Percentiles rank a stretch among this genome's conserved stretches.
These are phyloP conservation scores for Coemansia sp. DNA, from an alignment of 192 early-diverging fungal species.

Conservation along the genomic window DNA sequence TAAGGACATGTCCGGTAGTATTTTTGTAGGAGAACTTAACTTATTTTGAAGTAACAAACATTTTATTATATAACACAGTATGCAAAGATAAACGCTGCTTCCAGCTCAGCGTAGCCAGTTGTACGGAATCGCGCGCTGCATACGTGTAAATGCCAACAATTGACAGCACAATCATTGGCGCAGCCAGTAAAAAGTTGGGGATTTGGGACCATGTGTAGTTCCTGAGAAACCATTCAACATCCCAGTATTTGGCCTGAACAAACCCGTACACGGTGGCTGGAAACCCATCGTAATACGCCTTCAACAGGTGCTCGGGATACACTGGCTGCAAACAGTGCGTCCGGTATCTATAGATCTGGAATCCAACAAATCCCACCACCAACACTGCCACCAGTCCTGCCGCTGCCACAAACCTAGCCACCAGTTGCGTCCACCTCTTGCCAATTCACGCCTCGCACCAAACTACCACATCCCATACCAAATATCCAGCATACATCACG, in stretches of 20 bases:
- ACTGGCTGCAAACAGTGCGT: constrained; percentile 58
- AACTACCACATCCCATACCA: constrained; percentile 65
- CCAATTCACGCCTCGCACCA: constrained; percentile 5
- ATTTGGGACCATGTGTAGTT: constrained; percentile 82
- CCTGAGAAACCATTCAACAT: constrained; percentile 76
- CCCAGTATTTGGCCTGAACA: constrained; percentile 88
- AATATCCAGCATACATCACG: constrained; percentile 75
- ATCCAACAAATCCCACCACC: constrained; percentile 57
- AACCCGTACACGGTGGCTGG: constrained; percentile 73
- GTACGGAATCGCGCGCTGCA: constrained; percentile 48
- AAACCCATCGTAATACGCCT: constrained; percentile 60
- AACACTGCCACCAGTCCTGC: constrained; percentile 48
- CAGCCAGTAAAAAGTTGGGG: constrained; percentile 85
- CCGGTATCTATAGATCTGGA: constrained; percentile 63
- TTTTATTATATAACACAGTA: too few species aligned
- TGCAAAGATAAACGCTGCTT: neutral
- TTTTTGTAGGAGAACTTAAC: too few species aligned
- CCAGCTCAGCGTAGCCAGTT: constrained; percentile 5
- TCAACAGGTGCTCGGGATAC: constrained; percentile 29
- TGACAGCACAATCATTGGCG: constrained; percentile 74
- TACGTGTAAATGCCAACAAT: constrained; percentile 61
- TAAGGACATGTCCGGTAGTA: too few species aligned
- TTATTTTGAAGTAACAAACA: too few species aligned
- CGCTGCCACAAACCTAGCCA: constrained; percentile 10
- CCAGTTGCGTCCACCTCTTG: neutral